Base-by-base conservation (phyloP, 441 rosid species). In the Gossypium lobatum region DNA sequence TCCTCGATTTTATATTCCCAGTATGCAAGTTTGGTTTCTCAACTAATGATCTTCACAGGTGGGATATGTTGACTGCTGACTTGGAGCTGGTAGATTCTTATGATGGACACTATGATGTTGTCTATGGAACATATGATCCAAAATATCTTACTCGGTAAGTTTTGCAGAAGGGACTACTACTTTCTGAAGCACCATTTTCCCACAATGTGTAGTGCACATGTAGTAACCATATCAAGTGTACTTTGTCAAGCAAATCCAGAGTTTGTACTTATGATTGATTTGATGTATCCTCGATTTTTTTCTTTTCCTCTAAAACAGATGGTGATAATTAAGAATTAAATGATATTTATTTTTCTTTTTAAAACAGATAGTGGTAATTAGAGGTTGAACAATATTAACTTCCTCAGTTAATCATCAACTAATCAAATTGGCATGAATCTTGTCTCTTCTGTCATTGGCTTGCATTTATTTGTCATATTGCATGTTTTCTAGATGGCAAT, bases 21-120 rank as follows among this genome's bases (percentile, higher is more conserved):
- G 68, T 76, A 37, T 76, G 55, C 25, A 62, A 67, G 52, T 71
- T 75, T 81, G 31, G 60, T 28, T 68, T 57, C 76, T 75, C 77
- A 79, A 64, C 78, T 67, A 71, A 75, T 54, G 78, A 74, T 70
- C 75, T 70, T 77, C 79, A 73, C 93, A 96, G 99, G 89, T 96
- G 99, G 99, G 99, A 96, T 85, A 83, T 85, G 78, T 86, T 96
- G 87, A 88, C 98, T 71, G 89, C 91, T 80, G 97, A 93, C 84
- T 79, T 91, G 78, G 97, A 96, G 85, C 79, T 91, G 80, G 39
- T 96, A 80, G 96, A 88, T 83, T 89, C 97, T 62, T 91, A 83
- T 71, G 93, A 93, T 84, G 99, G 99, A 70, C 96, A 92, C 79
- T 93, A 85, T 69, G 98, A 96, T 82, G 86, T 96, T 78, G 80